These are phyloP conservation scores for Xerocomellus amylosporus DNA, from an alignment of 768 basidiomycete species.

Conservation along the genomic window DNA sequence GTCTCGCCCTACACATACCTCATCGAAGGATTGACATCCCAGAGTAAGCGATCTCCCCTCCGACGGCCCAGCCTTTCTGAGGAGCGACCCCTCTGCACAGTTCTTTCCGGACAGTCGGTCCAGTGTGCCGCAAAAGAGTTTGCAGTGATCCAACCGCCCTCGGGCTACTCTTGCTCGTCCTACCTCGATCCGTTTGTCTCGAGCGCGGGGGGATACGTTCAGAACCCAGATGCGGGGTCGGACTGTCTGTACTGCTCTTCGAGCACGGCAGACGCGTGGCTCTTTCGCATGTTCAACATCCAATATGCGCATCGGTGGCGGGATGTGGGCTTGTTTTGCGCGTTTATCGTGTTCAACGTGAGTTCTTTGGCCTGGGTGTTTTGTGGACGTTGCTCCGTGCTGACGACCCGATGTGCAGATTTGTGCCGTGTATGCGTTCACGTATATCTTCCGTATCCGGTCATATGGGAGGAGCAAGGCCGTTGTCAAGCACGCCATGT, in stretches of 20 bases:
- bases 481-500: not conserved
- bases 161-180: conserved; percentile 44
- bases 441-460: conserved; percentile 56
- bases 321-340: conserved; percentile 45
- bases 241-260: conserved; percentile 55
- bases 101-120: conserved; percentile 47
- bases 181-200: conserved; percentile 45
- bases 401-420: conserved; percentile 34
- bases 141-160: conserved; percentile 49
- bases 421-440: conserved; percentile 45
- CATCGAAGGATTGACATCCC: conserved; percentile 45
- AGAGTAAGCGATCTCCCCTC: conserved; percentile 38
- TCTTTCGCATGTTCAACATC: conserved; percentile 50
- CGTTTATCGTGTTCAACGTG: conserved; percentile 44
- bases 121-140: conserved; percentile 61
- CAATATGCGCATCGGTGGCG: conserved; percentile 51
- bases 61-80: not conserved
- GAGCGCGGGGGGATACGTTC: conserved; percentile 46
- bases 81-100: conserved; percentile 14
- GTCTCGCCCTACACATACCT: conserved; percentile 56
- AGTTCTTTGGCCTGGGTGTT: conserved; percentile 7
- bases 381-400: not conserved
- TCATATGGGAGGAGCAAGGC: conserved; percentile 16
- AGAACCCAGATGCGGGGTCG: conserved; percentile 36
- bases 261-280: conserved; percentile 55